Percentiles rank a stretch among this genome's conserved stretches.
phyloP scores from a whole-genome alignment of 2,329 filamentous ascomycete species.

The Aspergillus sp. region DNA sequence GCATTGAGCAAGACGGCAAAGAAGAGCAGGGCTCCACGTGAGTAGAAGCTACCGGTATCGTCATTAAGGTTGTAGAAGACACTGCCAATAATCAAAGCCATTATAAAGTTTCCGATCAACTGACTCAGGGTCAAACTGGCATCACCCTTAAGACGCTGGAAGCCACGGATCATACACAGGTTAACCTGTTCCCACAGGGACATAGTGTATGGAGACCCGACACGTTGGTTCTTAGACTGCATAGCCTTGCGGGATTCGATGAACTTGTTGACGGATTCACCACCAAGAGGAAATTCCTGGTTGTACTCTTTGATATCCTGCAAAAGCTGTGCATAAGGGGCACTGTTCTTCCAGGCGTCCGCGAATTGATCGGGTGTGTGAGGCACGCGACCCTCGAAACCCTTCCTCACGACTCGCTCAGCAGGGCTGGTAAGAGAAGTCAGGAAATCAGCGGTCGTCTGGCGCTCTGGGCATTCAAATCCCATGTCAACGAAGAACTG shows the following conservation, averaged over 20 bases:
- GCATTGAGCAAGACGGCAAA: constrained; percentile 86
- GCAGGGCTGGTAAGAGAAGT: constrained; percentile 67
- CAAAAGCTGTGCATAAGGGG: constrained; percentile 44
- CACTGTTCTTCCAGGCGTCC: constrained; percentile 54
- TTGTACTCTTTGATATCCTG: constrained; percentile 48
- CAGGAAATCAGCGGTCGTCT: constrained; percentile 71
- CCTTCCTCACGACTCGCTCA: constrained; percentile 58
- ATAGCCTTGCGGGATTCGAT: constrained; percentile 43
- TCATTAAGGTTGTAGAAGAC: constrained; percentile 75
- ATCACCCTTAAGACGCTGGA: constrained; percentile 73
- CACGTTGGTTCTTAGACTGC: constrained; percentile 51
- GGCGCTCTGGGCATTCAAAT: constrained; percentile 66
- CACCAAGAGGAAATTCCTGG: constrained; percentile 42
- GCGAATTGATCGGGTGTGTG: constrained; percentile 71
- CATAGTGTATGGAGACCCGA: constrained; percentile 78
- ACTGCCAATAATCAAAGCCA: constrained; percentile 75
- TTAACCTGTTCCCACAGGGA: constrained; percentile 73
- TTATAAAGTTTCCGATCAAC: constrained; percentile 66
- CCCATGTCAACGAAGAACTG: constrained; percentile 69
- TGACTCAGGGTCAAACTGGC: constrained; percentile 70
- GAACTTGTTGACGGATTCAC: constrained; percentile 41
- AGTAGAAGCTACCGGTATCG: constrained; percentile 72
- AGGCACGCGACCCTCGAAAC: constrained; percentile 64
- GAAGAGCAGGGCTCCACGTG: constrained; percentile 77
- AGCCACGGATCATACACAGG: constrained; percentile 80